Percentiles rank a stretch among this genome's conserved stretches.
phyloP scores from a whole-genome alignment of 1,284 basidiomycete genomes.

The Cryptococcus jaspeensis region DNA sequence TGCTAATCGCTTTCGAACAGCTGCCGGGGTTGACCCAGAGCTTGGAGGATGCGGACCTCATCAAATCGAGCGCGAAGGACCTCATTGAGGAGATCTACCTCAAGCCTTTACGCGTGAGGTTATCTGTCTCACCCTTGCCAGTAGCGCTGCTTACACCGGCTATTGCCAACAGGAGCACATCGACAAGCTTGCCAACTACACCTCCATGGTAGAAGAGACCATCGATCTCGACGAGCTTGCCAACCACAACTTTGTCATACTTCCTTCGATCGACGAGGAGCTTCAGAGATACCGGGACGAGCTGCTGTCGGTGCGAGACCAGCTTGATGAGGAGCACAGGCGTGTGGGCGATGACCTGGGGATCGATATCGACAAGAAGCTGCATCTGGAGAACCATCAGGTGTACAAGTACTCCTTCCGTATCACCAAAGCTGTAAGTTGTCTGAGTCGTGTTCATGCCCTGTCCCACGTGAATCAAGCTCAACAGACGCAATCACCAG shows the following conservation, averaged over 20 bases:
- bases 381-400: slow-evolving; percentile 90
- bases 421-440: slow-evolving; percentile 76
- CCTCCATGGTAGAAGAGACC: slow-evolving; percentile 93
- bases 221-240: slow-evolving; percentile 82
- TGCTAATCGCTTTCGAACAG: slow-evolving; percentile 47
- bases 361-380: slow-evolving; percentile 91
- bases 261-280: slow-evolving; percentile 61
- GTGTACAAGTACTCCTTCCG: slow-evolving; percentile 92
- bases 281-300: slow-evolving; percentile 70
- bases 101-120: slow-evolving; percentile 59
- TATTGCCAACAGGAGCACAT: slow-evolving; percentile 59
- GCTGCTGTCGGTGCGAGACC: slow-evolving; percentile 70
- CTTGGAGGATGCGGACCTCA: slow-evolving; percentile 53
- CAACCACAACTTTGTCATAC: slow-evolving; percentile 88
- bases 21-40: slow-evolving; percentile 71
- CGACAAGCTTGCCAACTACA: slow-evolving; percentile 69
- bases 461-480: neutral
- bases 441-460: slow-evolving; percentile 2
- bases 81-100: slow-evolving; percentile 71
- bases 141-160: neutral
- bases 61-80: slow-evolving; percentile 50
- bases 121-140: neutral
- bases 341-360: slow-evolving; percentile 69
- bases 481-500: slow-evolving; percentile 51
- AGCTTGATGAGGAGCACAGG: slow-evolving; percentile 79